These are phyloP conservation scores for Saccharomycopsis sp. DNA, from an alignment of 805 yeast genomes.

Conservation along the genomic window DNA sequence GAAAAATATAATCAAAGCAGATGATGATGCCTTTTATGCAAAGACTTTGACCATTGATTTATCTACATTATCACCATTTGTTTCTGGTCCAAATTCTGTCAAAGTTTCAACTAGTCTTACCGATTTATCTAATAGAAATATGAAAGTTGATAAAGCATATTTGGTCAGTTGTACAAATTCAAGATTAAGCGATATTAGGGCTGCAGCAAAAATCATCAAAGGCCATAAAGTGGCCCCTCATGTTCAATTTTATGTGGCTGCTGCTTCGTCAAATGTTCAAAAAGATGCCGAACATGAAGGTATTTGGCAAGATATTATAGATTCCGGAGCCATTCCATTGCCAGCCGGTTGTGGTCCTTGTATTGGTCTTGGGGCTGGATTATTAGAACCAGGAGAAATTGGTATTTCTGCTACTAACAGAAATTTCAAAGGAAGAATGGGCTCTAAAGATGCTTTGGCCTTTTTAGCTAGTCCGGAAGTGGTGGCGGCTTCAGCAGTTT, in stretches of 20 bases:
- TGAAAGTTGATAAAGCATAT: conserved; percentile 87
- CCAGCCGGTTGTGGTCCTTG: conserved; percentile 99
- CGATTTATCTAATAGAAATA: conserved; percentile 59
- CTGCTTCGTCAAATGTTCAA: conserved; percentile 91
- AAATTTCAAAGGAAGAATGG: conserved; percentile 99
- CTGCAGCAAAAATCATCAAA: conserved; percentile 83
- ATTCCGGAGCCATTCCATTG: conserved; percentile 88
- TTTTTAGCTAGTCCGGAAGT: conserved; percentile 96
- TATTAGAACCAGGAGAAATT: conserved; percentile 90
- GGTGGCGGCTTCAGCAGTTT: conserved; percentile 96
- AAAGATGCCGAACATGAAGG: conserved; percentile 84
- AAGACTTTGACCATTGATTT: conserved; percentile 79
- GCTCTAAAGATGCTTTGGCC: conserved; percentile 91
- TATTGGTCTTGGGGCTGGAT: conserved; percentile 93
- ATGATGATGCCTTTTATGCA: conserved; percentile 75
- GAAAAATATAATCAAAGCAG: conserved; percentile 34
- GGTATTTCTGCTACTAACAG: conserved; percentile 98
- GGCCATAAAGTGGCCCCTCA: conserved; percentile 79
- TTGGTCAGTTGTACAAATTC: conserved; percentile 97
- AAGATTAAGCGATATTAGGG: conserved; percentile 80
- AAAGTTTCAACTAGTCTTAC: conserved; percentile 75
- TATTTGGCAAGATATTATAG: conserved; percentile 82
- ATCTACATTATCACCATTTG: conserved; percentile 70
- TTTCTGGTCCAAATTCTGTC: conserved; percentile 97
- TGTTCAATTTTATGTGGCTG: conserved; percentile 95